A percentile compares a stretch with the other conserved stretches of the same genome.
These are phyloP conservation scores for Eucalyptus tenuipes DNA, from an alignment of 345 rosid genomes.

Conservation along the genomic window DNA sequence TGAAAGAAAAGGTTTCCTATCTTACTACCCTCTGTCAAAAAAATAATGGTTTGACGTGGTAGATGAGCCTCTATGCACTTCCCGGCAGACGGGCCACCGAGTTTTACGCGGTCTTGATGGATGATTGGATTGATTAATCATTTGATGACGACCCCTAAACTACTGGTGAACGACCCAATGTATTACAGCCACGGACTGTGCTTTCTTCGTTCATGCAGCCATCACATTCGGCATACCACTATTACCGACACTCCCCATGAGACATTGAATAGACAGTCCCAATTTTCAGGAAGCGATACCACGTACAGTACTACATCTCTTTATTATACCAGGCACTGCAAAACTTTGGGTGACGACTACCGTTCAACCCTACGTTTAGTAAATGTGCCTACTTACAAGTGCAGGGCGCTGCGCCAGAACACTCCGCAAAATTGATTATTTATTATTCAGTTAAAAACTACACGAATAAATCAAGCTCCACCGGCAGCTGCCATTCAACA, in stretches of 20 bases:
- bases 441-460: neutral
- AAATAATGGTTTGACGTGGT: neutral
- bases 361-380: neutral
- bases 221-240: neutral
- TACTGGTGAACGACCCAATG: neutral
- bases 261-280: neutral
- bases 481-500: neutral
- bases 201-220: neutral
- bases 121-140: neutral
- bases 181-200: neutral
- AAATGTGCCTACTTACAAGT: neutral
- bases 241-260: neutral
- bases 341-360: neutral
- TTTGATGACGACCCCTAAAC: neutral
- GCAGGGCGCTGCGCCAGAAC: neutral
- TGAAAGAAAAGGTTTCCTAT: neutral
- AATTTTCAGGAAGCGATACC: neutral
- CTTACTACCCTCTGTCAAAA: neutral
- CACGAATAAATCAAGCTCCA: neutral
- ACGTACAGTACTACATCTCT: neutral
- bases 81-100: neutral
- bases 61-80: neutral
- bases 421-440: no score
- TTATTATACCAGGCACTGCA: neutral
- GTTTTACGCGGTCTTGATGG: neutral